phyloP scores from a whole-genome alignment of 2,329 filamentous ascomycete species.

The Fusarium caatingaense region DNA sequence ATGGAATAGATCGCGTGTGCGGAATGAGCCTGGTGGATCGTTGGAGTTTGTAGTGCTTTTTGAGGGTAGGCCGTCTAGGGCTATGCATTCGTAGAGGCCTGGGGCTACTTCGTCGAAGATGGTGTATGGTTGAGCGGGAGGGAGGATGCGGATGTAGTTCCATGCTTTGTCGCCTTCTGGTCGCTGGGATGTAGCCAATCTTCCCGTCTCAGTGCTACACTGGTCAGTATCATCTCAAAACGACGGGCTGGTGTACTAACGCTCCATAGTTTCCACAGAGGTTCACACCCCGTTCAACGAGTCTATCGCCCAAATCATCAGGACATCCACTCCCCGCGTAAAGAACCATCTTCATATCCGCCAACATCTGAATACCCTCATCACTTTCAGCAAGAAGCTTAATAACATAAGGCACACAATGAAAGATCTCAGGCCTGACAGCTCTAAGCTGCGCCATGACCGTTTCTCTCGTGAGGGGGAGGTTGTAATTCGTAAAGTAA shows the following conservation, averaged over 20 bases:
- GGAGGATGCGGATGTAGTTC: slow-evolving; percentile 51
- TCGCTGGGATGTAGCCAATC: slow-evolving; percentile 45
- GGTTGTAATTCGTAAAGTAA: slow-evolving; percentile 64
- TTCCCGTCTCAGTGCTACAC: slow-evolving; percentile 44
- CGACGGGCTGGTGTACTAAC: slow-evolving; percentile 47
- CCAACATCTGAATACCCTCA: slow-evolving; percentile 62
- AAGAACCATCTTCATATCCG: slow-evolving; percentile 62
- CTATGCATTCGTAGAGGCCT: slow-evolving; percentile 52
- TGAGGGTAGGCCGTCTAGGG: slow-evolving; percentile 53
- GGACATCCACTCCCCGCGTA: slow-evolving; percentile 70
- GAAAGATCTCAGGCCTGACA: slow-evolving; percentile 61
- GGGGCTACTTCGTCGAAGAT: slow-evolving; percentile 47
- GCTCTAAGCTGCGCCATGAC: slow-evolving; percentile 57
- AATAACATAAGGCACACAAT: slow-evolving; percentile 72
- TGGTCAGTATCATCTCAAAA: not conserved
- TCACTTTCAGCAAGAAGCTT: slow-evolving; percentile 71
- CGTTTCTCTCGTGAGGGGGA: slow-evolving; percentile 65
- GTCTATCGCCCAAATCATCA: slow-evolving; percentile 66
- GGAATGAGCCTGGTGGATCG: slow-evolving; percentile 58
- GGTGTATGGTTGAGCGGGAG: slow-evolving; percentile 37
- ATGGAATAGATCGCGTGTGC: slow-evolving; percentile 58
- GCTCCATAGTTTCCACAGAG: slow-evolving; percentile 68
- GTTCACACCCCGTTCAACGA: slow-evolving; percentile 65
- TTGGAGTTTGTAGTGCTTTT: slow-evolving; percentile 52
- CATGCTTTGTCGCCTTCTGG: slow-evolving; percentile 45